These are phyloP conservation scores for Barnettozyma wickerhamii DNA, from an alignment of 805 yeast genomes.

Conservation along the genomic window DNA sequence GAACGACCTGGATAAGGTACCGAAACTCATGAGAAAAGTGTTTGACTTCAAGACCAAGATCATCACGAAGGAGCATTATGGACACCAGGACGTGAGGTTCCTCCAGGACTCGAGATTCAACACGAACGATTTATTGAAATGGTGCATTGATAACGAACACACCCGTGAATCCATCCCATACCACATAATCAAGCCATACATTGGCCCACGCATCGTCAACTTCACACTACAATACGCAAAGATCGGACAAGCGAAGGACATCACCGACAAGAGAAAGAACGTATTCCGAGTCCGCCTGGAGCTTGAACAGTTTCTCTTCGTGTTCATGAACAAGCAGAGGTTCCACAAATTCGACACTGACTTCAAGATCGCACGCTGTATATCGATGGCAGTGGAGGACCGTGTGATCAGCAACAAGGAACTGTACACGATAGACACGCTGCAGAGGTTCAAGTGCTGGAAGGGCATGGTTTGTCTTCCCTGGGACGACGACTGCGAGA, in stretches of 20 bases:
- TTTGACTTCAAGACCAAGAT: conserved; percentile 5
- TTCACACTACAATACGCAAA: conserved; percentile 11
- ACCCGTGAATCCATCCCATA: conserved; percentile 1
- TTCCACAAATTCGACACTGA: conserved; percentile 7
- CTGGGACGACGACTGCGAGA: conserved; percentile 8
- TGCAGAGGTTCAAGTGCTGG: conserved; percentile 9
- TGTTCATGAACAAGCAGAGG: conserved; percentile 1
- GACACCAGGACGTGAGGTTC: conserved; percentile 1
- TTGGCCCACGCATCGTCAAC: conserved; percentile 4
- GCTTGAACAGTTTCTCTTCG: conserved; percentile 9
- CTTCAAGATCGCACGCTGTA: conserved; percentile 6
- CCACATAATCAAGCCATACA: conserved; percentile 5
- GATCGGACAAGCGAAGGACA: conserved; percentile 10
- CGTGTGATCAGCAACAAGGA: conserved; percentile 4
- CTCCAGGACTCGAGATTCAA: conserved; percentile 3
- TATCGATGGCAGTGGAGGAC: conserved; percentile 6
- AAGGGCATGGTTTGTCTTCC: conserved; percentile 8
- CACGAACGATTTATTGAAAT: neutral
- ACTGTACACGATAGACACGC: neutral
- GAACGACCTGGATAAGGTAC: neutral
- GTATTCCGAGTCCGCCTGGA: conserved; percentile 10
- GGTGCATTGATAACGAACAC: neutral
- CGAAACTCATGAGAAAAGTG: conserved; percentile 1
- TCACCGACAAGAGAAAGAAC: neutral
- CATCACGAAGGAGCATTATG: neutral